A percentile compares a stretch with the other conserved stretches of the same genome.
Evolutionary conservation across 2,329 filamentous ascomycete genomes (phyloP).

Genomic region (Talaromyces sp.): DNA sequence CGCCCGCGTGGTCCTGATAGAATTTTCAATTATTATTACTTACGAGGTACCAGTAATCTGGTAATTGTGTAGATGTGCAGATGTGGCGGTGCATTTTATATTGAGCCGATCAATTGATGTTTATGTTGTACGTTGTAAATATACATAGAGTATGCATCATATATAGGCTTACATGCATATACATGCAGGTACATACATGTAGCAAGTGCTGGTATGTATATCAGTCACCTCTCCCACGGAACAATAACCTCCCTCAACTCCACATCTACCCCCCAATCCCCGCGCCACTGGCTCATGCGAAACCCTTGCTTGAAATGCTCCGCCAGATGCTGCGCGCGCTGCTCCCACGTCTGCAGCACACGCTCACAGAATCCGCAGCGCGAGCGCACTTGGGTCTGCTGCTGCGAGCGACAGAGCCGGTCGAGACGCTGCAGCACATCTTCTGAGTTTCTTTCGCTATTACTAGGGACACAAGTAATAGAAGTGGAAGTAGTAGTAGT

Average conservation of each 20-base stretch:
- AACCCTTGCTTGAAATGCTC: conserved; percentile 52
- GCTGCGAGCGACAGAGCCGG: conserved; percentile 47
- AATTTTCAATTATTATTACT: background rate
- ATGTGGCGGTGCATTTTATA: background rate
- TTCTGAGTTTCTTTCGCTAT: conserved; percentile 18
- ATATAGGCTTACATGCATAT: too few relatives aligned
- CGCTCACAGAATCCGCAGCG: conserved; percentile 52
- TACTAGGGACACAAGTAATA: too few relatives aligned
- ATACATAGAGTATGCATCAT: too few relatives aligned
- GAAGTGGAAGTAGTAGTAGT: too few relatives aligned
- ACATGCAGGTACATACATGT: too few relatives aligned
- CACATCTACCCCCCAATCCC: conserved; percentile 49
- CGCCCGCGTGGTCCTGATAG: background rate
- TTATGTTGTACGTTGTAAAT: too few relatives aligned
- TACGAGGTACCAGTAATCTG: background rate
- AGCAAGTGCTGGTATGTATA: too few relatives aligned
- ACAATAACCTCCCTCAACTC: conserved; percentile 32
- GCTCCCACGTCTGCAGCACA: conserved; percentile 47
- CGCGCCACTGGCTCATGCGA: conserved; percentile 52
- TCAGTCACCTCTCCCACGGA: conserved; percentile 14
- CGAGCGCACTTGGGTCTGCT: conserved; percentile 44
- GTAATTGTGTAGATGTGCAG: background rate
- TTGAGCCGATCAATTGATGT: too few relatives aligned
- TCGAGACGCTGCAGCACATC: conserved; percentile 41
- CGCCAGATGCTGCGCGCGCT: conserved; percentile 50